Evolutionary conservation across 1,139 yeast species (phyloP).

Genomic region (Zygosaccharomyces pseudobailii): DNA sequence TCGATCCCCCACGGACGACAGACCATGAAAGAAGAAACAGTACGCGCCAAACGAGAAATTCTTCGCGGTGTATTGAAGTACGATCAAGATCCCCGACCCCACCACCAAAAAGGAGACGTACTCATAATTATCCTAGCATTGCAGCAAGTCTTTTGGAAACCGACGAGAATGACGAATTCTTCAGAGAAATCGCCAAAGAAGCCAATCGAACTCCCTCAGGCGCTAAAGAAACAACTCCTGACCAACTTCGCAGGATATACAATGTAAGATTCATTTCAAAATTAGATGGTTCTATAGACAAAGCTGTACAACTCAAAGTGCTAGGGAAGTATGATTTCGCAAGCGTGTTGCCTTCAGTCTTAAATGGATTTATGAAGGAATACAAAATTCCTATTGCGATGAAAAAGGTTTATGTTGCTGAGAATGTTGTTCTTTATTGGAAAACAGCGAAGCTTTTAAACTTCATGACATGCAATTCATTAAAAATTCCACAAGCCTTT

Average conservation of each 20-base stretch:
- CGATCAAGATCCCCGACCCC: slow-evolving; percentile 2
- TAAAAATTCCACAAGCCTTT: slow-evolving; percentile 22
- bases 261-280: slow-evolving; percentile 27
- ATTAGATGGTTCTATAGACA: slow-evolving; percentile 27
- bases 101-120: slow-evolving; percentile 4
- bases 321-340: slow-evolving; percentile 27
- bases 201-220: slow-evolving; percentile 10
- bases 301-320: slow-evolving; percentile 28
- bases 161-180: slow-evolving; percentile 32
- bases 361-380: slow-evolving; percentile 23
- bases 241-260: slow-evolving; percentile 19
- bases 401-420: slow-evolving; percentile 18
- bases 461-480: slow-evolving; percentile 33
- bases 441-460: slow-evolving; percentile 28
- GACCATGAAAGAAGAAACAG: neutral
- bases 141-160: slow-evolving; percentile 7
- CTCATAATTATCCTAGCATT: slow-evolving; percentile 1
- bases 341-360: slow-evolving; percentile 27
- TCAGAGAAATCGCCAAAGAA: slow-evolving; percentile 27
- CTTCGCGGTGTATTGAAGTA: neutral
- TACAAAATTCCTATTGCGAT: slow-evolving; percentile 18
- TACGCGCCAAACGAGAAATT: neutral
- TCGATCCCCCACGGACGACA: neutral
- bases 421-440: slow-evolving; percentile 27
- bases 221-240: slow-evolving; percentile 5